Evolutionary conservation across 108 stramenopile genomes (phyloP).

Genomic region (Cylindrotheca closterium): DNA sequence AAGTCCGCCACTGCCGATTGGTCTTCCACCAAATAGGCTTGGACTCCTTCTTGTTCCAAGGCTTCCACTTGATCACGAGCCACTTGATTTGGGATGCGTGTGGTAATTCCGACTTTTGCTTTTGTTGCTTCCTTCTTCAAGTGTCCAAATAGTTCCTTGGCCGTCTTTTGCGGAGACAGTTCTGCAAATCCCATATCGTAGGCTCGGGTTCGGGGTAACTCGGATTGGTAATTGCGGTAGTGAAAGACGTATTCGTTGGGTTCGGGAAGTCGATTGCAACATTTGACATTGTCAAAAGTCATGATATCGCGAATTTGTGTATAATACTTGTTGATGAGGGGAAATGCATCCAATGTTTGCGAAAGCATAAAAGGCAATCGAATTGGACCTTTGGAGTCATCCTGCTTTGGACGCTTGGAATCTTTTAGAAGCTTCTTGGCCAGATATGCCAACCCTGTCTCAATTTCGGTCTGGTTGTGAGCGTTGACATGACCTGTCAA

Average conservation of each 20-base stretch:
- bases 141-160: slow-evolving; percentile 36
- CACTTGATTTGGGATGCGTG: slow-evolving; percentile 11
- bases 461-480: not conserved
- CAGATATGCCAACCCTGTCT: slow-evolving; percentile 5
- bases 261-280: slow-evolving; percentile 16
- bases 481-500: slow-evolving; percentile 12
- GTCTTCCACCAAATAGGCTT: slow-evolving; percentile 34
- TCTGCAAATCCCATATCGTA: slow-evolving; percentile 55
- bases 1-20: slow-evolving; percentile 56
- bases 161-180: slow-evolving; percentile 35
- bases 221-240: slow-evolving; percentile 52
- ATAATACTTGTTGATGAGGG: slow-evolving; percentile 25
- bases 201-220: slow-evolving; percentile 40
- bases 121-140: slow-evolving; percentile 43
- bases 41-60: slow-evolving; percentile 34
- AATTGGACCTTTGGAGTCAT: not conserved
- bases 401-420: not conserved
- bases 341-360: slow-evolving; percentile 14
- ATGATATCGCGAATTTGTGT: slow-evolving; percentile 10
- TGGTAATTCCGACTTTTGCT: not conserved
- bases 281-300: slow-evolving; percentile 18
- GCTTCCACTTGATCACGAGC: slow-evolving; percentile 29
- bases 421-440: slow-evolving; percentile 2
- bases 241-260: slow-evolving; percentile 43
- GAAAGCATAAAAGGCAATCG: slow-evolving; percentile 3